These are phyloP conservation scores for Pisolithus sp. DNA, from an alignment of 768 basidiomycete species.

Conservation along the genomic window DNA sequence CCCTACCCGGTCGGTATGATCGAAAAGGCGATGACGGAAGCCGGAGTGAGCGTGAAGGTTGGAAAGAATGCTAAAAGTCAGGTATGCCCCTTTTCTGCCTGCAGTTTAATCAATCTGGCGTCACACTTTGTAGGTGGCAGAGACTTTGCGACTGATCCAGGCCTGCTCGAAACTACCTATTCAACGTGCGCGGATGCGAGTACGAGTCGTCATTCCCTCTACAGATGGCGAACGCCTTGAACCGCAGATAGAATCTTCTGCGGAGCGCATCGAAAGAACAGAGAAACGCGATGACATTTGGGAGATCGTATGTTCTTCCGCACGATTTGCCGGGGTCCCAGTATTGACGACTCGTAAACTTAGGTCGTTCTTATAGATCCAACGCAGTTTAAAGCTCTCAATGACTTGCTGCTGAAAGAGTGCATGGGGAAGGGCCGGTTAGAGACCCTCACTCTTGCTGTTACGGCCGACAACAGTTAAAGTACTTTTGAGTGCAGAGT, in stretches of 20 bases:
- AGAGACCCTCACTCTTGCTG: conserved; percentile 75
- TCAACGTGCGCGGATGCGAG: conserved; percentile 87
- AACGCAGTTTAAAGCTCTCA: conserved; percentile 80
- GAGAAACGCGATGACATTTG: conserved; percentile 72
- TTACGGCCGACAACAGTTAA: conserved; percentile 38
- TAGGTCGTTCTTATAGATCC: conserved; percentile 93
- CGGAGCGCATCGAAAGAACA: conserved; percentile 81
- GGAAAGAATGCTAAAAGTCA: conserved; percentile 94
- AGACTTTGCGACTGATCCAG: conserved; percentile 81
- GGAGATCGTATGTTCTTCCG: conserved; percentile 64
- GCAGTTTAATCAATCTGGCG: background rate
- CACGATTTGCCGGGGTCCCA: background rate
- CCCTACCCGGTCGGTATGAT: conserved; percentile 95
- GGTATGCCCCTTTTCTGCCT: conserved; percentile 35
- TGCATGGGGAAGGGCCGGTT: conserved; percentile 82
- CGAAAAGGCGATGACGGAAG: conserved; percentile 95
- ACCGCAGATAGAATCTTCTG: conserved; percentile 62
- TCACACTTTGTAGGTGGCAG: conserved; percentile 58
- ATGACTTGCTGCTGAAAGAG: conserved; percentile 86
- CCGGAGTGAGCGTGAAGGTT: conserved; percentile 84
- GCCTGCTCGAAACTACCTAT: conserved; percentile 83
- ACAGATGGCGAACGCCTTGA: conserved; percentile 61
- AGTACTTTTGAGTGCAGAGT: background rate
- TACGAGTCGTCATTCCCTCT: conserved; percentile 71
- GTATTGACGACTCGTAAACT: conserved; percentile 6